Percentiles rank a stretch among this genome's conserved stretches.
Evolutionary conservation across 2,329 filamentous ascomycete genomes (phyloP).

Genomic region (Aschersonia sp.): DNA sequence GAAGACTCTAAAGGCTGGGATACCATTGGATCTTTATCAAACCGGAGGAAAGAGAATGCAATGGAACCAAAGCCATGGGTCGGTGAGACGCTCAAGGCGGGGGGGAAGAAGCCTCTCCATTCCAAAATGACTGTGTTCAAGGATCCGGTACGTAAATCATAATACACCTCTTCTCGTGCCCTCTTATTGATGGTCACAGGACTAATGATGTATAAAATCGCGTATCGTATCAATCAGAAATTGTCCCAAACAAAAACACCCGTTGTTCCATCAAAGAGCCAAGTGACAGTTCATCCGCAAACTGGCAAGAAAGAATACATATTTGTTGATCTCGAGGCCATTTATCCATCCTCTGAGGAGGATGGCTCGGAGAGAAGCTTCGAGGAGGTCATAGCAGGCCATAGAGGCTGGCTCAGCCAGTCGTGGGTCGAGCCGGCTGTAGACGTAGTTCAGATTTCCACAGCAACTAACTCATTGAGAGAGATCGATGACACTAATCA

Average conservation of each 20-base stretch:
- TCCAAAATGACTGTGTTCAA: slow-evolving; percentile 88
- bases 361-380: slow-evolving; percentile 69
- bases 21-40: slow-evolving; percentile 70
- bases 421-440: slow-evolving; percentile 35
- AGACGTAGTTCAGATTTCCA: slow-evolving; percentile 18
- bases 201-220: slow-evolving; percentile 60
- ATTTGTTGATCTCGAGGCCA: slow-evolving; percentile 69
- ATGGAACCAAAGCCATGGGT: slow-evolving; percentile 80
- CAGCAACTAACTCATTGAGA: slow-evolving; percentile 12
- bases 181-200: slow-evolving; percentile 83
- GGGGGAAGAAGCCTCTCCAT: slow-evolving; percentile 58
- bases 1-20: slow-evolving; percentile 68
- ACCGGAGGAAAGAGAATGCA: slow-evolving; percentile 88
- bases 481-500: slow-evolving; percentile 17
- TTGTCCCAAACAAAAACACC: slow-evolving; percentile 48
- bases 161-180: slow-evolving; percentile 11
- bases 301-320: slow-evolving; percentile 76
- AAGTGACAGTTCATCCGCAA: slow-evolving; percentile 68
- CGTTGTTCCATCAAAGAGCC: slow-evolving; percentile 56
- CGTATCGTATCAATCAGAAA: slow-evolving; percentile 35
- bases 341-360: slow-evolving; percentile 67
- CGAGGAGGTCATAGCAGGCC: slow-evolving; percentile 74
- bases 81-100: slow-evolving; percentile 78
- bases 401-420: slow-evolving; percentile 52
- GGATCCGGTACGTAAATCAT: slow-evolving; percentile 57